These are phyloP conservation scores for Hirsutella rhossiliensis DNA, from an alignment of 2,329 filamentous ascomycete species.

Conservation along the genomic window DNA sequence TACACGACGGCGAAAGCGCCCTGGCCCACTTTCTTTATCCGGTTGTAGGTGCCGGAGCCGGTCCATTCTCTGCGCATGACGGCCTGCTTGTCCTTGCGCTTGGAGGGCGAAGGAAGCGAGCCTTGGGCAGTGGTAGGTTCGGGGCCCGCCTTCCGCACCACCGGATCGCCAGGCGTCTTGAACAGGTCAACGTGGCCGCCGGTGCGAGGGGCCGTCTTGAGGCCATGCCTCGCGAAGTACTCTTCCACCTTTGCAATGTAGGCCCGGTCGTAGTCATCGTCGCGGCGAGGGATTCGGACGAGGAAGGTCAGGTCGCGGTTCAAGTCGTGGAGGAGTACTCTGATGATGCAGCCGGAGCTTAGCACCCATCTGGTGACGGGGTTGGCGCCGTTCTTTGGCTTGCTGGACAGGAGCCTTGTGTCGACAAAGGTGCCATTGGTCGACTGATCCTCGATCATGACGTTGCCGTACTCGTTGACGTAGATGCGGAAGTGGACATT, in stretches of 20 bases:
- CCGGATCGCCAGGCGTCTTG: slow-evolving; percentile 10
- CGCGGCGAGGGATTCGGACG: slow-evolving; percentile 69
- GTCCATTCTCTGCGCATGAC: slow-evolving; percentile 56
- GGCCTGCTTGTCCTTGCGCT: slow-evolving; percentile 12
- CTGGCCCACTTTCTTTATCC: slow-evolving; percentile 71
- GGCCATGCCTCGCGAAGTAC: slow-evolving; percentile 40
- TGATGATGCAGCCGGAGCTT: slow-evolving; percentile 59
- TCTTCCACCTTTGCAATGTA: slow-evolving; percentile 58
- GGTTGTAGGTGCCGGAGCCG: slow-evolving; percentile 75
- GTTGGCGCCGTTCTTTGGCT: slow-evolving; percentile 19
- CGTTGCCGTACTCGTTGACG: slow-evolving; percentile 69
- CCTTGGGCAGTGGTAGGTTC: slow-evolving; percentile 1
- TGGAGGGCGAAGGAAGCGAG: slow-evolving; percentile 6
- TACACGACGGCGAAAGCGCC: slow-evolving; percentile 94
- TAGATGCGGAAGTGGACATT: slow-evolving; percentile 96
- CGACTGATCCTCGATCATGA: slow-evolving; percentile 89
- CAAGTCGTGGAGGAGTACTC: slow-evolving; percentile 46
- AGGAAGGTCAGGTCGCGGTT: slow-evolving; percentile 61
- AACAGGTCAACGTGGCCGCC: slow-evolving; percentile 30
- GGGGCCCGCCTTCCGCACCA: slow-evolving; percentile 3
- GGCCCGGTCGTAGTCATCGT: slow-evolving; percentile 49
- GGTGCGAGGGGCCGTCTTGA: slow-evolving; percentile 21
- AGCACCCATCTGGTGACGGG: slow-evolving; percentile 45
- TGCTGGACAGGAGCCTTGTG: slow-evolving; percentile 45
- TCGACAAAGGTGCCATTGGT: slow-evolving; percentile 95